Evolutionary conservation across 495 filamentous ascomycete genomes (phyloP).

Genomic region (Aspergillus panamensis): DNA sequence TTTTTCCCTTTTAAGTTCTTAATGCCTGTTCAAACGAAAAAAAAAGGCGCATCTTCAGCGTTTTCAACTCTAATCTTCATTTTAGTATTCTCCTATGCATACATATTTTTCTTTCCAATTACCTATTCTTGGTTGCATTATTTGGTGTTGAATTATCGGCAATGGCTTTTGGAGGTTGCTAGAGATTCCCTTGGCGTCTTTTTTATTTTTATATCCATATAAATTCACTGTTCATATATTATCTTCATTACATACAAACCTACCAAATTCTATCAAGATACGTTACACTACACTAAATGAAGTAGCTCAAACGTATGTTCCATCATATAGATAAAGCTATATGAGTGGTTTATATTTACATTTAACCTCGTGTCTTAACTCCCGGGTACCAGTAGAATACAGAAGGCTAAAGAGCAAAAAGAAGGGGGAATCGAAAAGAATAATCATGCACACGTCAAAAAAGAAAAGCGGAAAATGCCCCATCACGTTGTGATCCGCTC

Average conservation of each 20-base stretch:
- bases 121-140: conserved; percentile 18
- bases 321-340: too few species aligned
- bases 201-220: conserved; percentile 1
- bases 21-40: neutral
- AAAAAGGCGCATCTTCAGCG: neutral
- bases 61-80: neutral
- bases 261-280: too few species aligned
- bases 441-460: neutral
- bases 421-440: neutral
- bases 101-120: conserved; percentile 2
- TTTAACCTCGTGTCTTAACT: too few species aligned
- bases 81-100: neutral
- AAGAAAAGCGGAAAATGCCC: conserved; percentile 19
- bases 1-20: neutral
- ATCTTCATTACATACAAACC: neutral
- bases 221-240: neutral
- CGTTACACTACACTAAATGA: too few species aligned
- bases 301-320: too few species aligned
- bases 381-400: too few species aligned
- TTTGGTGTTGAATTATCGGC: conserved; percentile 16
- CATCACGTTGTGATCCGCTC: conserved; percentile 28
- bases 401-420: neutral
- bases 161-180: conserved; percentile 4
- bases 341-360: too few species aligned
- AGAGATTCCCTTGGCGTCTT: conserved; percentile 20